Evolutionary conservation across 192 early-diverging fungal species (phyloP).

Genomic region (Gaertneriomyces sp.): DNA sequence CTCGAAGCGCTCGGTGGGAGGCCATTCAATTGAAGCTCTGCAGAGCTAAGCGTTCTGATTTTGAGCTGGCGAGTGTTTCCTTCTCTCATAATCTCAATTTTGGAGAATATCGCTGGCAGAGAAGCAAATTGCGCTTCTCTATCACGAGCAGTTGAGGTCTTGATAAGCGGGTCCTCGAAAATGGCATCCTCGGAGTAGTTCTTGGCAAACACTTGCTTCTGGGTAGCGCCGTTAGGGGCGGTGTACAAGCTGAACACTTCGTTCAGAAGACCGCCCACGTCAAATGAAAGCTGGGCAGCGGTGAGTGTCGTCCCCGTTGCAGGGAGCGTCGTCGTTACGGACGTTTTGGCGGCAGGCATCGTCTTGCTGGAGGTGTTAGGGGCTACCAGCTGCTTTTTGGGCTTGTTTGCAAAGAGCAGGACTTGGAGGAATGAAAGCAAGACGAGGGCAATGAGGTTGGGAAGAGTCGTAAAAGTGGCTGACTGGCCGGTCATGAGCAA

Average conservation of each 20-base stretch:
- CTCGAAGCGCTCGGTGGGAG: not conserved
- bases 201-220: conserved; percentile 9
- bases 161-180: conserved; percentile 21
- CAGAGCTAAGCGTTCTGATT: not conserved
- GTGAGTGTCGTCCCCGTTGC: too few relatives aligned
- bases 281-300: too few relatives aligned
- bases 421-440: too few relatives aligned
- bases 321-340: too few relatives aligned
- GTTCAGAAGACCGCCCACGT: too few relatives aligned
- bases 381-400: too few relatives aligned
- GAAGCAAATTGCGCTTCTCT: conserved; percentile 22
- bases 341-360: too few relatives aligned
- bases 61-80: not conserved
- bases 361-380: too few relatives aligned
- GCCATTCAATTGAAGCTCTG: conserved; percentile 3
- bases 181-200: conserved; percentile 8
- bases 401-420: too few relatives aligned
- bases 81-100: conserved; percentile 11
- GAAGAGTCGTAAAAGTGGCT: too few relatives aligned
- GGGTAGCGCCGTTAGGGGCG: conserved; percentile 18
- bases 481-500: too few relatives aligned
- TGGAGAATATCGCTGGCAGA: conserved; percentile 8
- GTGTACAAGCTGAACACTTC: conserved; percentile 1
- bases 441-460: too few relatives aligned
- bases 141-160: conserved; percentile 5